Evolutionary conservation across 345 rosid species (phyloP), one percentile per base, ranked within the genome.

Genomic region (Zanthoxylum bungeanum): DNA sequence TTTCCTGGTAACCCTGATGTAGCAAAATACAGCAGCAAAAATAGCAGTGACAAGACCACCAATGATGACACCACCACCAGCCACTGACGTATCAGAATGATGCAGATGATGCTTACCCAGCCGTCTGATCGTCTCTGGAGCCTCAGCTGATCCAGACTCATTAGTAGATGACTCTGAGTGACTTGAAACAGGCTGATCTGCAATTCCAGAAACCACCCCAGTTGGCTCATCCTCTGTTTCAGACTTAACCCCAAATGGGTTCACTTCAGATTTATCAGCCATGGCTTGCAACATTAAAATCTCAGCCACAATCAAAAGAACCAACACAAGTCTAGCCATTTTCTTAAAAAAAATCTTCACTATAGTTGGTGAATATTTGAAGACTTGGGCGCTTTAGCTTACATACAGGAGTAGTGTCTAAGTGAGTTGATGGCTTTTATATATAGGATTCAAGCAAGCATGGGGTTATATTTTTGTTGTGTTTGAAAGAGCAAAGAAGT

Each of bases 41-140:
- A 79, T 61, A 37, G 78, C 88, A 60, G 93, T 89, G 42, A 80
- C 76, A 44, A 89, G 87, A 16, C 93, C 93, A 47, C 89, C 93
- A 27, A 86, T 77, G 64, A 89, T 86, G 33, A 89, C 85, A 14
- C 89, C 91, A 7, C 93, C 93, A 37, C 86, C 93, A 6, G 89
- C 89, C 59, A 79, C 75, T 1, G 89, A 85, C 63, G 58, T 76
- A 55, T 82, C 82, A 9, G 82, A 68, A 0, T 78, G 74, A 68
- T 71, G 85, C 0, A 76, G 74, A 65, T 71, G 85, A 66, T 83
- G 84, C 72, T 77, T 86, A 58, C 81, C 83, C 60, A 79, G 61
- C 76, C 79, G 75, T 67, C 89, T 80, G 71, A 31, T 69, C n/a
- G n/a, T n/a, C 75, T 49, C 82, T 0, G 91, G 88, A 39, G 85